Evolutionary conservation across 192 early-diverging fungal genomes (phyloP), one percentile per base, ranked within the genome.

Genomic region (Chytriomyces hyalinus): DNA sequence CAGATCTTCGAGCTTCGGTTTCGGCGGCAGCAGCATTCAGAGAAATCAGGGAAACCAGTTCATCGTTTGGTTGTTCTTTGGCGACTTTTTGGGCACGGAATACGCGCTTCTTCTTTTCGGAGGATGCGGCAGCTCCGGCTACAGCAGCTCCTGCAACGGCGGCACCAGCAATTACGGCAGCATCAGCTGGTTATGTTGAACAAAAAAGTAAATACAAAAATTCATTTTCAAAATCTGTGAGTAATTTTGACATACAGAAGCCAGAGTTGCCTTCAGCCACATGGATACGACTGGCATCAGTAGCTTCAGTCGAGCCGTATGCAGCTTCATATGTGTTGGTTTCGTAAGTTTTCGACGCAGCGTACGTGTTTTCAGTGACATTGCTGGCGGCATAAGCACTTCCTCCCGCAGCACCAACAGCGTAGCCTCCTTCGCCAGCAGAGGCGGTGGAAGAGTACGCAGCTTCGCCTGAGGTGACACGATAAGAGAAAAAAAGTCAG

Each of bases 141-240:
- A 36, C 5, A 49, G n/a, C 65, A 26, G 61, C 63, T 24, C 44
- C 26, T 15, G 75, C 63, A 77, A 77, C 15, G 61, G 51, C 5
- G 83, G 80, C 11, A 84, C 71, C 67, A 24, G 15, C 48, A 49
- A 57, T 70, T 70, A 2, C 48, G 11, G 10, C 67, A 60, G 1
- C 44, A 51, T 70, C 67, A 11, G 11, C 67, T 17, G n/a, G 15
- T 70, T 26, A n/a, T 51, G 10, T 4, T 3, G 36, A 36, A 36
- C 4, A 2, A 36, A 36, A 36, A 26, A 26, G 24, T 36, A 36
- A 36, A 36, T 36, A 36, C 1, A 2, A 36, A 36, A 36, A 36
- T 36, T 36, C 36, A 36, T 36, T 36, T 36, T 36, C 36, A 36
- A 36, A 36, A 36, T 36, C 36, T 36, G 36, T 36, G 24, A 26